phyloP scores from a whole-genome alignment of 257 asterid genomes.

The Cynanchum wilfordii region DNA sequence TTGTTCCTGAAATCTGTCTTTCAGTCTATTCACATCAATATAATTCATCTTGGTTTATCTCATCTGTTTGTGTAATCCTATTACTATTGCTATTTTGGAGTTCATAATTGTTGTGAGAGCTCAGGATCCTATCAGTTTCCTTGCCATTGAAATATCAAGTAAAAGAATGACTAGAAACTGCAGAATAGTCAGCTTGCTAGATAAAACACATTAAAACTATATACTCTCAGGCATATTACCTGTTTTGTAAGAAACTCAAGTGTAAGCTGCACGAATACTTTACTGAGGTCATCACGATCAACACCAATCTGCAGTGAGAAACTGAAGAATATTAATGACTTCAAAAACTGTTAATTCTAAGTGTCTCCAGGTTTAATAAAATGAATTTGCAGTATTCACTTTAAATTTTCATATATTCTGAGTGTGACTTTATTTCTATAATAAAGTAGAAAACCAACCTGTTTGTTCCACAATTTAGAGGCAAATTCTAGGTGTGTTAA shows the following conservation, averaged over 20 bases:
- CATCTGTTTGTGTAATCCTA: too few species aligned
- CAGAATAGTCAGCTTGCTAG: neutral
- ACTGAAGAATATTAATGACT: constrained; percentile 8
- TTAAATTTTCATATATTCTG: neutral
- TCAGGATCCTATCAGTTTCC: neutral
- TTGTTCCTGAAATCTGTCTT: too few species aligned
- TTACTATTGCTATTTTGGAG: too few species aligned
- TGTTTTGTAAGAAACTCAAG: constrained; percentile 85
- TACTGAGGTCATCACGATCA: constrained; percentile 63
- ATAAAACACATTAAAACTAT: neutral
- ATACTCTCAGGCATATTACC: constrained; percentile 34
- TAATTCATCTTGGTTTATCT: too few species aligned
- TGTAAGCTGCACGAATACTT: constrained; percentile 79
- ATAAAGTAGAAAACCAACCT: neutral
- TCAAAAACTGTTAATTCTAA: constrained; percentile 17
- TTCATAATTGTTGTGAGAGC: too few species aligned
- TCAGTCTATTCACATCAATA: too few species aligned
- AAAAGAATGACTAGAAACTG: neutral
- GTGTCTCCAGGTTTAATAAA: constrained; percentile 1
- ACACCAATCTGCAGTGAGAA: constrained; percentile 66
- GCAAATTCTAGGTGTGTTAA: neutral
- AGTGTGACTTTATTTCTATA: neutral
- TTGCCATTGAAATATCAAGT: neutral
- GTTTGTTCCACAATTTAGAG: neutral
- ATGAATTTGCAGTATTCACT: neutral